A percentile compares a stretch with the other conserved stretches of the same genome.
These are phyloP conservation scores for Triticum timopheevii DNA, from an alignment of 176 grass and related monocot species.

Conservation along the genomic window DNA sequence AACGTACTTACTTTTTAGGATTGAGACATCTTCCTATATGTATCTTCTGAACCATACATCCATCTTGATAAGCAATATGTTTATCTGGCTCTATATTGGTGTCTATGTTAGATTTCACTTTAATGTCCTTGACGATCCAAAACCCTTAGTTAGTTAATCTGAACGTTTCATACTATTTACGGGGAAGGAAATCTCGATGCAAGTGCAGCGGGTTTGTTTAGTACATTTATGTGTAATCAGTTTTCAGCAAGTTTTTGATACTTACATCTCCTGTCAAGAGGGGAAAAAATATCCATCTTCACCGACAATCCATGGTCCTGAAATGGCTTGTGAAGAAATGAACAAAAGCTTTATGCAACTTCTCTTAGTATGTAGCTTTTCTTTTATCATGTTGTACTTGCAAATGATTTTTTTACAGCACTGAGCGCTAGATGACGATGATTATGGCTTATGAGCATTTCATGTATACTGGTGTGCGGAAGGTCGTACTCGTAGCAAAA, in stretches of 20 bases:
- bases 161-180: constrained; percentile 38
- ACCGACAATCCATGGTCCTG: constrained; percentile 48
- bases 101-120: constrained; percentile 36
- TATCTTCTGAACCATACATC: too few species aligned
- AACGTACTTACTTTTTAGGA: too few species aligned
- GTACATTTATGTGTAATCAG: neutral
- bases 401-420: neutral
- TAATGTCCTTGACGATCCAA: neutral
- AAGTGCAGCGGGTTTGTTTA: neutral
- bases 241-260: neutral
- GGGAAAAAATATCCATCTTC: constrained; percentile 69
- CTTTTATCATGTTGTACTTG: too few species aligned
- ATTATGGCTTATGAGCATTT: neutral
- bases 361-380: constrained; percentile 38
- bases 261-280: constrained; percentile 17
- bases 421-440: neutral
- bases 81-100: too few species aligned
- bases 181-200: constrained; percentile 37
- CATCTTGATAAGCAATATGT: too few species aligned
- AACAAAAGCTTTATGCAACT: constrained; percentile 49
- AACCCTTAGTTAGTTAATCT: too few species aligned
- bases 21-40: too few species aligned
- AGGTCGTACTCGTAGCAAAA: neutral
- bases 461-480: neutral
- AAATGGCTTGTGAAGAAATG: constrained; percentile 42